A percentile compares a stretch with the other conserved stretches of the same genome.
Evolutionary conservation across 345 rosid species (phyloP).

Genomic region (Lepidium didymum): DNA sequence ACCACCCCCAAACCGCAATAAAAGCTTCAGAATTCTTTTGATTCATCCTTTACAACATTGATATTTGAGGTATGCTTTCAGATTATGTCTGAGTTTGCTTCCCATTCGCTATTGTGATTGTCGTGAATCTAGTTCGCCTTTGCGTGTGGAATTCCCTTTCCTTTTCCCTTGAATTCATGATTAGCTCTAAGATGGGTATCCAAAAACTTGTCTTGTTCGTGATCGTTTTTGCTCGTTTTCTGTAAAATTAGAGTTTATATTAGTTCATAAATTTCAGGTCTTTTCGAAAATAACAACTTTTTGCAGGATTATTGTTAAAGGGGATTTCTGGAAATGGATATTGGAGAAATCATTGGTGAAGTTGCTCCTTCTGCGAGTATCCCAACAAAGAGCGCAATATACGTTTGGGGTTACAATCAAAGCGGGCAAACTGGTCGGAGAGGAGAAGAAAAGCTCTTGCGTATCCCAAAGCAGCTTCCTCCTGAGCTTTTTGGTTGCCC

Average conservation of each 20-base stretch:
- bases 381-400: conserved; percentile 86
- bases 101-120: background rate
- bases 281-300: background rate
- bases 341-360: conserved; percentile 66
- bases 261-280: background rate
- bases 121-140: conserved; percentile 1
- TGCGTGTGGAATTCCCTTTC: background rate
- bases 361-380: conserved; percentile 29
- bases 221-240: background rate
- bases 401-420: conserved; percentile 95
- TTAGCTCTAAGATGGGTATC: background rate
- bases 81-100: background rate
- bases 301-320: background rate
- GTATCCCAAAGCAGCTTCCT: conserved; percentile 90
- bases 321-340: conserved; percentile 44
- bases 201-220: background rate
- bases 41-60: background rate
- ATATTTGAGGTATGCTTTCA: background rate
- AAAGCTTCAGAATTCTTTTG: background rate
- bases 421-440: conserved; percentile 90
- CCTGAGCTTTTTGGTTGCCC: conserved; percentile 94
- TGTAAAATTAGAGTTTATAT: background rate
- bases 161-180: background rate
- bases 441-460: conserved; percentile 57
- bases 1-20: background rate